Base-by-base conservation (phyloP, 805 yeast species). In the Priceomyces fermenticarens region DNA sequence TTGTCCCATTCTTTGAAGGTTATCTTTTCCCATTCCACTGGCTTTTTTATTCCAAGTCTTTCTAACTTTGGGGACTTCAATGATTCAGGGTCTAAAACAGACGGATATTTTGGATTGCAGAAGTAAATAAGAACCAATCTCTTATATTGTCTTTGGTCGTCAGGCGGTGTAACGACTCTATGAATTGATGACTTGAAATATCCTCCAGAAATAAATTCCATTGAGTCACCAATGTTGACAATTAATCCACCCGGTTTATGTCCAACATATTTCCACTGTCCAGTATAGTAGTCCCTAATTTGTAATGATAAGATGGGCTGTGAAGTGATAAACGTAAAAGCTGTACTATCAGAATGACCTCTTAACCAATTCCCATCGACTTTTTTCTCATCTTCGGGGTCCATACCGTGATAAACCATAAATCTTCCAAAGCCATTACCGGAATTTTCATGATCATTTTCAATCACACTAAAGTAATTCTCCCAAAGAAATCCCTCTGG, bases 181-280 rank as follows among this genome's bases (percentile, higher is more conserved):
- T 58, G 63, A 30, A 58, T 53, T 3, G 57, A 51, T 12, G 56
- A 49, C 38, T 57, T 57, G 47, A 58, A 58, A 36, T 51, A 58
- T 2, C 61, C 63, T 11, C 63, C 65, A 10, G 63, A 53, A 37
- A 58, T 58, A 38, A 60, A 58, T 38, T 58, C 65, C 57, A 60
- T 48, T 3, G 62, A 56, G 44, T 60, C 65, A 2, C 61, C 62
- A 17, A 58, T 52, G 34, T 60, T 60, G 3, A 60, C 63, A 37
- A 60, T 58, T 10, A 60, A 53, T 10, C 54, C 60, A 15, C 54
- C 54, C 8, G 62, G 63, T 10, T 52, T 51, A 41, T 60, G 63
- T 2, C 62, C 62, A 6, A 58, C 65, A 40, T 54, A 60, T 35
- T 46, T 58, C 65, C 65, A 60, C 20, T 56, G 42, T 7, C 64